Percentiles rank a stretch among this genome's conserved stretches.
Evolutionary conservation across 108 stramenopile species (phyloP).

Genomic region (Cyclotella atomus): DNA sequence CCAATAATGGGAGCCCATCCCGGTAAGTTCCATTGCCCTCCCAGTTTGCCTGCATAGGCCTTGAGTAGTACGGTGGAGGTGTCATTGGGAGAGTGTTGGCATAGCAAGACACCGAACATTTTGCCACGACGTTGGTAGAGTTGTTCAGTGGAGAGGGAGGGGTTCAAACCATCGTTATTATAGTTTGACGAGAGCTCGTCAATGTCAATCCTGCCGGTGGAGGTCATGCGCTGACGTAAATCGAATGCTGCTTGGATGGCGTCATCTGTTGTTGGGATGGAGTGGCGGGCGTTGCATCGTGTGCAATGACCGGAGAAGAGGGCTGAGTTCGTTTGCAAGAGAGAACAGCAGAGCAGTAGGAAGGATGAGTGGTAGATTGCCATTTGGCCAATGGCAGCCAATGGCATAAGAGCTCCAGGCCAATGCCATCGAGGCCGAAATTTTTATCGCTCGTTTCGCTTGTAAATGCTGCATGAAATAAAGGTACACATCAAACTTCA

Average conservation of each 20-base stretch:
- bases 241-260: neutral
- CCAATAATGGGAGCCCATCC: slow-evolving; percentile 27
- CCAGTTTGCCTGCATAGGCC: slow-evolving; percentile 29
- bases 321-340: too few species aligned
- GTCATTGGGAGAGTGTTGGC: neutral
- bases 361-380: too few species aligned
- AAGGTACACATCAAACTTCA: too few species aligned
- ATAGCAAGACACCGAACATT: slow-evolving; percentile 24
- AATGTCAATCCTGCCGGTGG: neutral
- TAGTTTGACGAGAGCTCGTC: neutral
- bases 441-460: too few species aligned
- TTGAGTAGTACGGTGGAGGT: slow-evolving; percentile 6
- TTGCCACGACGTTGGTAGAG: slow-evolving; percentile 24
- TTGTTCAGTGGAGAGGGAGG: neutral
- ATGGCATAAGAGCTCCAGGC: too few species aligned
- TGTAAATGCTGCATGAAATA: too few species aligned
- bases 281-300: neutral
- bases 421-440: too few species aligned
- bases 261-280: neutral
- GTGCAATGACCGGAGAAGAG: neutral
- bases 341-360: too few species aligned
- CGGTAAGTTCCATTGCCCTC: slow-evolving; percentile 19
- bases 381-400: too few species aligned
- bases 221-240: neutral
- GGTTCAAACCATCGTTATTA: neutral